Percentiles rank a stretch among this genome's conserved stretches.
These are phyloP conservation scores for Tricholoma flavovirens DNA, from an alignment of 768 basidiomycete species.

Conservation along the genomic window DNA sequence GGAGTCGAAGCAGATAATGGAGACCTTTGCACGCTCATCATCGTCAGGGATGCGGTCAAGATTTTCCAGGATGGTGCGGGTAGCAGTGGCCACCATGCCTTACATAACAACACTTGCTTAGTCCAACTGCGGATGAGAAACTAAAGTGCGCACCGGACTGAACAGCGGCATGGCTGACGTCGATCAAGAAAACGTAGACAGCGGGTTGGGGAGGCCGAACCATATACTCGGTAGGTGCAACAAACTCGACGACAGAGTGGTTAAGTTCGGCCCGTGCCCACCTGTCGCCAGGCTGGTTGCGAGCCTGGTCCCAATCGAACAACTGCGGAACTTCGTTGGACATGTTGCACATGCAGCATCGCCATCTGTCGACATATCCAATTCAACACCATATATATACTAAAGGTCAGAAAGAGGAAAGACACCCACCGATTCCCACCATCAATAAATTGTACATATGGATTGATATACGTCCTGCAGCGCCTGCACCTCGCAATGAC, in stretches of 20 bases:
- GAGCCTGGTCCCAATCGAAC: constrained; percentile 96
- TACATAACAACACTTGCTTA: background rate
- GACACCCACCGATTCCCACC: constrained; percentile 78
- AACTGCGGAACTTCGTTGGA: constrained; percentile 97
- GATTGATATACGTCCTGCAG: constrained; percentile 96
- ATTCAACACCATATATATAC: background rate
- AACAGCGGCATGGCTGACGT: constrained; percentile 89
- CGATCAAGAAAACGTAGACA: constrained; percentile 95
- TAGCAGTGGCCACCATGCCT: constrained; percentile 99
- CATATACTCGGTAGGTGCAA: constrained; percentile 99
- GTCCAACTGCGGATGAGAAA: too few species aligned
- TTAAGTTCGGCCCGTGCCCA: constrained; percentile 95
- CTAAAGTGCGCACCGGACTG: constrained; percentile 61
- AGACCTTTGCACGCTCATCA: constrained; percentile 86
- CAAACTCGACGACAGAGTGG: constrained; percentile 90
- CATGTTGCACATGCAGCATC: constrained; percentile 98
- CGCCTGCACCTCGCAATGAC: constrained; percentile 95
- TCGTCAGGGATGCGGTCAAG: constrained; percentile 94
- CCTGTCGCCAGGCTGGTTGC: constrained; percentile 91
- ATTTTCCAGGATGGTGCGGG: constrained; percentile 92
- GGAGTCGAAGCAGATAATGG: constrained; percentile 87
- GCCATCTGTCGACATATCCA: constrained; percentile 58
- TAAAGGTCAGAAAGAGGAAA: background rate
- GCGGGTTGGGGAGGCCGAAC: constrained; percentile 97
- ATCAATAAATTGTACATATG: constrained; percentile 96